Evolutionary conservation across 345 rosid species (phyloP).

Genomic region (Melastoma malabathricum): DNA sequence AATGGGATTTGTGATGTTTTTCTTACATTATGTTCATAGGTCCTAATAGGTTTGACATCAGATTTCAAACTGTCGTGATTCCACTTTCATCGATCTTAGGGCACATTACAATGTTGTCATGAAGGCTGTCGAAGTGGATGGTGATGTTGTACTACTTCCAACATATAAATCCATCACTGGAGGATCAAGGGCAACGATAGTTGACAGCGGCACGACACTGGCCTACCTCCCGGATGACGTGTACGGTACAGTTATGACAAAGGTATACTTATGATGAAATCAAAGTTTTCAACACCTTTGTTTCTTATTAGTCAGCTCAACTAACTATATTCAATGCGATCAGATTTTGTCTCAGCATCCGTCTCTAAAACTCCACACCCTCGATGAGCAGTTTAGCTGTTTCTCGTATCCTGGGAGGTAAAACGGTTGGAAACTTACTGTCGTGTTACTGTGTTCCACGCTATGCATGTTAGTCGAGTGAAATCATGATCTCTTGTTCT

Average conservation of each 20-base stretch:
- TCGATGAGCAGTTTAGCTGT: constrained; percentile 55
- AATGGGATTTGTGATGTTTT: background rate
- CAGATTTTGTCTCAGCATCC: constrained; percentile 49
- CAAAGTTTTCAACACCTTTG: background rate
- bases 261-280: constrained; percentile 24
- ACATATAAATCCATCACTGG: constrained; percentile 33
- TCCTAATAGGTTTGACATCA: constrained; percentile 4
- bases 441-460: background rate
- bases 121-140: constrained; percentile 66
- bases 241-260: constrained; percentile 33
- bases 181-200: constrained; percentile 41
- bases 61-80: constrained; percentile 7
- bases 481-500: background rate
- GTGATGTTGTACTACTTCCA: constrained; percentile 34
- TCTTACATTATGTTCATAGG: constrained; percentile 1
- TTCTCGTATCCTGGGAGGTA: constrained; percentile 44
- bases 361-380: constrained; percentile 33
- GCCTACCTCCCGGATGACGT: constrained; percentile 58
- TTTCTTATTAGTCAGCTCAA: constrained; percentile 2
- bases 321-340: constrained; percentile 3
- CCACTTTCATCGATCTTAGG: constrained; percentile 28
- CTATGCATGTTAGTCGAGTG: background rate
- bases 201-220: constrained; percentile 94
- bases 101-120: constrained; percentile 69
- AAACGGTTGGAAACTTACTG: constrained; percentile 11